Evolutionary conservation across 345 rosid genomes (phyloP).

Genomic region (Sonneratia caseolaris): DNA sequence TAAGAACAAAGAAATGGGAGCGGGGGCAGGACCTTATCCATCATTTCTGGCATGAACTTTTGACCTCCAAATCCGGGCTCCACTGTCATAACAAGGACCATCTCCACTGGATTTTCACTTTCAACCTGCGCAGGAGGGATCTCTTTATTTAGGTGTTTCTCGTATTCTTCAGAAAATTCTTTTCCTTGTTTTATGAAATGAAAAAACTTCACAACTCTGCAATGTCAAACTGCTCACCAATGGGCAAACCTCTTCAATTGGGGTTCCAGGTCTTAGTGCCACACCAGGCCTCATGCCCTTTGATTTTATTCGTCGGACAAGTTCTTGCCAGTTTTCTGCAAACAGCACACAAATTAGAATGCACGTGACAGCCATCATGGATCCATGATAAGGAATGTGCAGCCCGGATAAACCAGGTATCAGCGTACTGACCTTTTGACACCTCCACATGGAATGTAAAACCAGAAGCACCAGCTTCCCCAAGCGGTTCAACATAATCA

Average conservation of each 20-base stretch:
- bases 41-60: slow-evolving; percentile 77
- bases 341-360: slow-evolving; percentile 9
- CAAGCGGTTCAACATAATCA: slow-evolving; percentile 69
- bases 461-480: slow-evolving; percentile 89
- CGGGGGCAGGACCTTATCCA: slow-evolving; percentile 54
- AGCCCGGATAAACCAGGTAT: not conserved
- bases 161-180: not conserved
- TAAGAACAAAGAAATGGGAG: not conserved
- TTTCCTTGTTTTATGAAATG: not conserved
- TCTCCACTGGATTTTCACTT: slow-evolving; percentile 60
- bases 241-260: slow-evolving; percentile 75
- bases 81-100: slow-evolving; percentile 95
- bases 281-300: slow-evolving; percentile 90
- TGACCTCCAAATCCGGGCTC: slow-evolving; percentile 94
- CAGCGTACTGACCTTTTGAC: slow-evolving; percentile 43
- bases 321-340: slow-evolving; percentile 76
- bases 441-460: slow-evolving; percentile 90
- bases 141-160: not conserved
- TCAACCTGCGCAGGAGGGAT: slow-evolving; percentile 38
- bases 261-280: slow-evolving; percentile 71
- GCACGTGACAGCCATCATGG: not conserved
- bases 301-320: slow-evolving; percentile 51
- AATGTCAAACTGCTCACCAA: slow-evolving; percentile 32
- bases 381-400: not conserved
- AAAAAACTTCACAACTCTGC: not conserved